Evolutionary conservation across 2,329 filamentous ascomycete genomes (phyloP), one percentile per base, ranked within the genome.

Genomic region (Xylaria polymorpha): DNA sequence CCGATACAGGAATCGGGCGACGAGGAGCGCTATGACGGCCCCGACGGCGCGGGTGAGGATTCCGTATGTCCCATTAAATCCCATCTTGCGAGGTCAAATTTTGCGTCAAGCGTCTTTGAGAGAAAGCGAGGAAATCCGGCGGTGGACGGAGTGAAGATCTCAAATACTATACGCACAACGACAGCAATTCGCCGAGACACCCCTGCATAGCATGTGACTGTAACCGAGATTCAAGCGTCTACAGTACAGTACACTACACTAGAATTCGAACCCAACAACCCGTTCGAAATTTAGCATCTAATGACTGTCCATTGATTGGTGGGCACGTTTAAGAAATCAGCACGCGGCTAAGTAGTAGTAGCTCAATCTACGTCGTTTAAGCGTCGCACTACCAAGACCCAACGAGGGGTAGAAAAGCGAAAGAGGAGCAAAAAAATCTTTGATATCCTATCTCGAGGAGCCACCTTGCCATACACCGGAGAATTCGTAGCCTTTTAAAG

Each of bases 1-100:
- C n/a, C 43, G 67, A 32, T 77, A 75, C n/a, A 77, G n/a, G 37
- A 75, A 70, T 9, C 75, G 71, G 25, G 58, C 51, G 18, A 74
- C 8, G 2, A 69, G 29, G 22, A 76, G 15, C 15, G 48, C 68
- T 55, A 72, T 6, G 8, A 76, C 32, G n/a, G 66, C 61, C 10
- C 69, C 71, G 55, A 76, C 57, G 39, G 70, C 72, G 53, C 70
- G 72, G 43, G 70, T 32, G 8, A 74, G 29, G 25, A 73, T 37
- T 20, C 64, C 61, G n/a, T 20, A 62, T 51, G 67, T 63, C 10
- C 32, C 60, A 8, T 25, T 46, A 2, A 62, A 48, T 3, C 48
- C 68, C 66, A 71, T 73, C 20, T 56, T 69, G 48, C 32, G 44
- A 12, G 63, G 48, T 57, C 7, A 29, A 59, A n/a, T 18, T 48